A percentile compares a stretch with the other conserved stretches of the same genome.
Conservation (phyloP, 106 monocot genomes). For the Dendrobium nobile region DNA sequence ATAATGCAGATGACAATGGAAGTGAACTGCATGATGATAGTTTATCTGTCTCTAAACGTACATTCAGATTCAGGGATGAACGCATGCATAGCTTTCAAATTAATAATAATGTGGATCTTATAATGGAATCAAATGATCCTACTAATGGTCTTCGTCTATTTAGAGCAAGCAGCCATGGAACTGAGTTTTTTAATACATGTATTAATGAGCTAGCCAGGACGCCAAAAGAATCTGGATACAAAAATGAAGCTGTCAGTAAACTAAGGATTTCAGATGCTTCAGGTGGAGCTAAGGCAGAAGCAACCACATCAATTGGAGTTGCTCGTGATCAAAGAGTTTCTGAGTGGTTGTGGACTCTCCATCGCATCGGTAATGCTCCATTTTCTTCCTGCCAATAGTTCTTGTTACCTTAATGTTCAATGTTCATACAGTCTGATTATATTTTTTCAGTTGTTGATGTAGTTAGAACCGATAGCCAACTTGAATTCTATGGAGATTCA, state of each 20-base stretch:
- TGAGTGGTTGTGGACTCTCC: constrained; percentile 98
- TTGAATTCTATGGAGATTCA: constrained; percentile 92
- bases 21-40: constrained; percentile 18
- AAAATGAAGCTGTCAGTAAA: constrained; percentile 25
- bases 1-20: constrained; percentile 21
- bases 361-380: constrained; percentile 68
- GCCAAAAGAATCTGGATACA: constrained; percentile 24
- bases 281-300: constrained; percentile 19
- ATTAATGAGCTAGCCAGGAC: constrained; percentile 9
- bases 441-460: constrained; percentile 87
- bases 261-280: constrained; percentile 48
- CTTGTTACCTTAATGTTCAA: not conserved
- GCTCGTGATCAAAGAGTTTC: constrained; percentile 58
- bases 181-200: constrained; percentile 26
- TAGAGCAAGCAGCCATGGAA: constrained; percentile 25
- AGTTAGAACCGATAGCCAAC: constrained; percentile 93
- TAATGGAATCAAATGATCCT: constrained; percentile 46
- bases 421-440: constrained; percentile 15
- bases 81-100: constrained; percentile 73
- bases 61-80: constrained; percentile 23
- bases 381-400: not conserved
- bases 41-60: constrained; percentile 24
- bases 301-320: constrained; percentile 31
- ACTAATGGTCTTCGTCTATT: constrained; percentile 15
- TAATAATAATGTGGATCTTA: constrained; percentile 70